Base-by-base conservation (phyloP, 2,329 filamentous ascomycete genomes). In the Zasmidium citrigriseum region DNA sequence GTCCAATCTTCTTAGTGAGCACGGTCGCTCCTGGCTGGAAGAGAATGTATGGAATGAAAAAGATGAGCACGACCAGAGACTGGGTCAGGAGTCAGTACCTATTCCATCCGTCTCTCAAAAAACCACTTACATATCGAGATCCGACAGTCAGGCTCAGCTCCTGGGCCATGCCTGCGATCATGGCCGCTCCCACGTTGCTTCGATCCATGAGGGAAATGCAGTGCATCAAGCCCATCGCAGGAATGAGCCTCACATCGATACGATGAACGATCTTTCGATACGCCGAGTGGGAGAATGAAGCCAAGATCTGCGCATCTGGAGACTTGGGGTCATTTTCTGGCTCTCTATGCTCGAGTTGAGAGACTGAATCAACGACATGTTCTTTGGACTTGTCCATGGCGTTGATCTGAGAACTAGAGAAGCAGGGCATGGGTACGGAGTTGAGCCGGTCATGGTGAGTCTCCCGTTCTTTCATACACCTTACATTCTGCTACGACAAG, bases 161-260 rank as follows among this genome's bases (percentile, higher is more conserved):
- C 5, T 58, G 58, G 7, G 64, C 73, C 74, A 78, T 77, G 57
- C 82, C 90, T n/a, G 90, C 89, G 70, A 93, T 87, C 50, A 84
- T 83, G 46, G 89, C 89, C 21, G 22, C n/a, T 10, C 10, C 10
- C 29, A 38, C 10, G n/a, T 38, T 38, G 29, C 10, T 38, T 38
- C 29, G 29, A 38, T 38, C 29, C 29, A 38, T 38, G n/a, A 38
- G 29, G 10, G 29, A 25, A 24, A 49, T n/a, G n/a, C 14, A 27
- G 18, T 22, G n/a, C n/a, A n/a, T n/a, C n/a, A n/a, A n/a, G n/a
- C n/a, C n/a, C n/a, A n/a, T n/a, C n/a, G n/a, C n/a, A n/a, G n/a
- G n/a, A n/a, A n/a, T n/a, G n/a, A n/a, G n/a, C n/a, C n/a, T n/a
- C n/a, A n/a, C n/a, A n/a, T n/a, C n/a, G n/a, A n/a, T n/a, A 34